phyloP scores from a whole-genome alignment of 2,329 filamentous ascomycete species.

The Fusarium virguliforme region DNA sequence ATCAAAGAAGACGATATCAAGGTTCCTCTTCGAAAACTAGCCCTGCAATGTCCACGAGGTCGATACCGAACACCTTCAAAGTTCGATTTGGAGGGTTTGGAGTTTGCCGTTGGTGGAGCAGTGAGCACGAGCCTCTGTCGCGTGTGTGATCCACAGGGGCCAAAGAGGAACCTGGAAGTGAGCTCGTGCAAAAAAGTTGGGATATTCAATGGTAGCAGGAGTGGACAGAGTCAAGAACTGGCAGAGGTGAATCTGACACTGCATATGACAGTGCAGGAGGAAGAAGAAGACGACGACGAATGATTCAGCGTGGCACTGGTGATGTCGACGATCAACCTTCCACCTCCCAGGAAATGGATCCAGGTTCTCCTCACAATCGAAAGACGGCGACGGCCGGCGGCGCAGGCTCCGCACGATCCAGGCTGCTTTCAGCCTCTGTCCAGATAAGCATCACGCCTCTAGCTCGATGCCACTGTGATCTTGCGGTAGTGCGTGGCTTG shows the following conservation, averaged over 20 bases:
- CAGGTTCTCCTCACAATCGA: conserved; percentile 45
- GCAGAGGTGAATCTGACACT: conserved; percentile 5
- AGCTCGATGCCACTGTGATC: conserved; percentile 38
- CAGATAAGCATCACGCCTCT: conserved; percentile 51
- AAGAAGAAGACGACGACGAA: conserved; percentile 27
- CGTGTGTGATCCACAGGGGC: conserved; percentile 46
- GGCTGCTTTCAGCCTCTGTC: conserved; percentile 39
- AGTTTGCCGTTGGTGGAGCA: conserved; percentile 44
- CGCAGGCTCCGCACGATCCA: conserved; percentile 45
- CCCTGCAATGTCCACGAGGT: conserved; percentile 46
- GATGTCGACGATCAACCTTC: conserved; percentile 41
- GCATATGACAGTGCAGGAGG: conserved; percentile 20
- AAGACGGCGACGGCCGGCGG: conserved; percentile 38
- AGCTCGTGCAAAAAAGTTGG: conserved; percentile 33
- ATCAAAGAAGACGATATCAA: conserved; percentile 19
- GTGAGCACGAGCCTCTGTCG: conserved; percentile 47
- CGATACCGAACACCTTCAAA: conserved; percentile 27
- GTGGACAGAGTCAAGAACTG: conserved; percentile 9
- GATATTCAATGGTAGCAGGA: background rate
- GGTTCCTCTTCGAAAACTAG: conserved; percentile 40
- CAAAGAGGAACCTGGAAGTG: conserved; percentile 38
- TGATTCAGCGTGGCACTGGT: conserved; percentile 26
- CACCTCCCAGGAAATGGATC: conserved; percentile 24
- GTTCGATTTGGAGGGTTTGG: conserved; percentile 43
- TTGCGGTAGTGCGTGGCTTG: conserved; percentile 41